These are phyloP conservation scores for Solanum chacoense DNA, from an alignment of 305 asterid species.

Conservation along the genomic window DNA sequence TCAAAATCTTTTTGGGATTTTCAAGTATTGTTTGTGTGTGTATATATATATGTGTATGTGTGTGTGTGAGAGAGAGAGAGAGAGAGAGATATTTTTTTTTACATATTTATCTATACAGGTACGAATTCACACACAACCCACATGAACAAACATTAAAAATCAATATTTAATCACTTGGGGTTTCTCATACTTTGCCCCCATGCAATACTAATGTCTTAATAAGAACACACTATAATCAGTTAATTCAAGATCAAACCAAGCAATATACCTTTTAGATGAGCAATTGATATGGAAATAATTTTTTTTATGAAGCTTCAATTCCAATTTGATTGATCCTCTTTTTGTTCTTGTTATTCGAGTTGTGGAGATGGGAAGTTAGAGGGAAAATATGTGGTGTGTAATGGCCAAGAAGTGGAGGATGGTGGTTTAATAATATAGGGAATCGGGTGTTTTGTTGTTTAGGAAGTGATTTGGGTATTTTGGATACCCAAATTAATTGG, in stretches of 20 bases:
- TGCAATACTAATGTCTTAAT: not conserved
- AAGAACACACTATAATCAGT: not conserved
- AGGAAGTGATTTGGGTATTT: not conserved
- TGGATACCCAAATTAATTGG: not conserved
- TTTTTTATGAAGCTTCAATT: not conserved
- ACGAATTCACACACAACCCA: not conserved
- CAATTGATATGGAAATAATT: no score
- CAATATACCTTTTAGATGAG: not conserved
- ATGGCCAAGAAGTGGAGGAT: not conserved
- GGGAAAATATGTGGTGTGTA: not conserved
- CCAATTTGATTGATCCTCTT: not conserved
- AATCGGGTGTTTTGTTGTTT: not conserved
- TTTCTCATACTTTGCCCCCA: not conserved
- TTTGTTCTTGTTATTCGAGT: not conserved
- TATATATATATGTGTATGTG: no score
- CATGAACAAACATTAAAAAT: not conserved
- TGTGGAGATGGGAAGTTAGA: not conserved
- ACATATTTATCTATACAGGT: no score
- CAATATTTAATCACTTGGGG: not conserved
- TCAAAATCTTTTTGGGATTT: no score
- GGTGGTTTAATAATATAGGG: not conserved
- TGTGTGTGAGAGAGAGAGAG: no score
- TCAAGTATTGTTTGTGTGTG: no score
- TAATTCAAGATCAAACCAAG: not conserved
- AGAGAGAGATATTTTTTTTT: no score